Evolutionary conservation across 495 filamentous ascomycete species (phyloP).

Genomic region (Hypoxylon fuscum): DNA sequence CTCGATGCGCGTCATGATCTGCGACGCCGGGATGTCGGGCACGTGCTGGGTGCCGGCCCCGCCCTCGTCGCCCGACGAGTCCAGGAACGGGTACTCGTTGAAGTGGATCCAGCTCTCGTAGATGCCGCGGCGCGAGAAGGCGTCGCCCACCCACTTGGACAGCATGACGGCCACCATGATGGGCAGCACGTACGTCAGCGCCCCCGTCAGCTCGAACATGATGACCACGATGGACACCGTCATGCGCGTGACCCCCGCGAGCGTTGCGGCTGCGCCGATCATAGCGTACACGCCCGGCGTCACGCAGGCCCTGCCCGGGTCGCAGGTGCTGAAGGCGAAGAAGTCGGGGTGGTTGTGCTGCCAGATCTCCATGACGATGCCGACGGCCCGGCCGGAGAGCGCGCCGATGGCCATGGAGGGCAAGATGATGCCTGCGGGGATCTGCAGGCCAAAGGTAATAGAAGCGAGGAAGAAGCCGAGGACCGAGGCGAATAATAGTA

Average conservation of each 20-base stretch:
- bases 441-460: slow-evolving; percentile 94
- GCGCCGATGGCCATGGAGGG: slow-evolving; percentile 98
- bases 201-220: slow-evolving; percentile 98
- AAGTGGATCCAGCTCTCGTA: slow-evolving; percentile 98
- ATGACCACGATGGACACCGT: slow-evolving; percentile 97
- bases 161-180: slow-evolving; percentile 99
- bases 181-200: slow-evolving; percentile 93
- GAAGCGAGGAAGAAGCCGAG: slow-evolving; percentile 87
- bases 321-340: slow-evolving; percentile 80
- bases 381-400: slow-evolving; percentile 88
- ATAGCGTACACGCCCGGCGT: slow-evolving; percentile 96
- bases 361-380: slow-evolving; percentile 89
- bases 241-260: slow-evolving; percentile 98
- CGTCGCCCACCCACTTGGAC: slow-evolving; percentile 97
- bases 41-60: slow-evolving; percentile 59
- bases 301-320: slow-evolving; percentile 88
- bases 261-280: slow-evolving; percentile 93
- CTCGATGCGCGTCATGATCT: slow-evolving; percentile 92
- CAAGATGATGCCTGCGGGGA: slow-evolving; percentile 95
- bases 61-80: slow-evolving; percentile 93
- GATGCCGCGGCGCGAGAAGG: slow-evolving; percentile 91
- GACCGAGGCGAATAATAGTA: slow-evolving; percentile 80
- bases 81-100: slow-evolving; percentile 95
- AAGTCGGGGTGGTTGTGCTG: slow-evolving; percentile 79
- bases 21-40: slow-evolving; percentile 83